Base-by-base conservation (phyloP, 2,329 filamentous ascomycete genomes). In the Ophiostoma ips region DNA sequence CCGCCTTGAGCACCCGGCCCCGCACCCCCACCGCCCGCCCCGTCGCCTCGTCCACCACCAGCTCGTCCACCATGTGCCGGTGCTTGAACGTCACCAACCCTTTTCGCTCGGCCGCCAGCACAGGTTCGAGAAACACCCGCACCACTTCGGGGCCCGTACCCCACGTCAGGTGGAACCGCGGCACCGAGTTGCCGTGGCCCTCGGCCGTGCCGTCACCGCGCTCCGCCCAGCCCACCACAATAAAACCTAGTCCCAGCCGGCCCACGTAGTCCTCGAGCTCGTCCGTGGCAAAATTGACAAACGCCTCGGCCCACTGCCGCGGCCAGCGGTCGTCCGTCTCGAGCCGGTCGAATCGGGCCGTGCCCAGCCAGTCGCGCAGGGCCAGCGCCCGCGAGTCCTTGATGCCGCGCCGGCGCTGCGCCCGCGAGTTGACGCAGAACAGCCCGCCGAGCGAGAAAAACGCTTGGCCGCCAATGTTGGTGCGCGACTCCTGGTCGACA, bases 391-490 rank as follows among this genome's bases (percentile, higher is more conserved):
- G 71, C 48, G 68, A 72, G 63, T 81, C 77, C 54, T 67, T 68
- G 64, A 81, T 76, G 55, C 77, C 77, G 61, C 73, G 65, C 49
- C 72, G 69, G 4, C 76, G 71, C 64, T 81, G 77, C 54, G 72
- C 67, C 9, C 69, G 58, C 9, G 75, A 77, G 63, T 80, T 61
- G 50, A 81, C 76, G 62, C 72, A 68, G 63, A 81, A 81, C 24
- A 81, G 60, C 34, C 77, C 77, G 33, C 77, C 77, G 1, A 81
- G 69, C 3, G 77, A 81, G 75, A 76, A 81, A 59, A 79, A 80
- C 7, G 77, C 77, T 61, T 81, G 77, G 2, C 77, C 77, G 52
- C 77, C 77, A 10, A 81, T 65, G 56, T 69, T 79, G 53, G 67
- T 61, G 30, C 66, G 68, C 52, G 72, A 74, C 59, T 81, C 77